A percentile compares a stretch with the other conserved stretches of the same genome.
Evolutionary conservation across 2,329 filamentous ascomycete species (phyloP).

Genomic region (Aaosphaeria arxii): DNA sequence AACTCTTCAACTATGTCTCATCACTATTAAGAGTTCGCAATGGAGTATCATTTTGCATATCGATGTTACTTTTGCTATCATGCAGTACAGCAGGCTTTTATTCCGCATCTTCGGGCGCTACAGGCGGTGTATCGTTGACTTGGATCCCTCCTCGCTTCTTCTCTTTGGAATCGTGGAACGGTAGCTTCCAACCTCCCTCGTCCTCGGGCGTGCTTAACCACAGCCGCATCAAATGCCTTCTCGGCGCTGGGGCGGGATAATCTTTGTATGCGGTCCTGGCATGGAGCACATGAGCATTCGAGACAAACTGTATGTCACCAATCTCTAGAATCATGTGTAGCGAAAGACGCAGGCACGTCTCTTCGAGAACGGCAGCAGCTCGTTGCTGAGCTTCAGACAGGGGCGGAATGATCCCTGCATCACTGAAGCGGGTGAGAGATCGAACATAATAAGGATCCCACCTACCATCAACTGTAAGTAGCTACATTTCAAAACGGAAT

Average conservation of each 20-base stretch:
- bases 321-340: conserved; percentile 85
- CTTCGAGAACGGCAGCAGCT: conserved; percentile 69
- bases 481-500: not conserved
- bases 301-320: conserved; percentile 84
- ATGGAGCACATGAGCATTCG: conserved; percentile 77
- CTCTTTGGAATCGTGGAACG: conserved; percentile 76
- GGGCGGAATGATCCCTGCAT: conserved; percentile 68
- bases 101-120: conserved; percentile 74
- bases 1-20: too few species aligned
- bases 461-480: conserved; percentile 25
- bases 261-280: conserved; percentile 78
- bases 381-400: conserved; percentile 67
- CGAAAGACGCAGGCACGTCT: conserved; percentile 68
- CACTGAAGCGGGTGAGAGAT: conserved; percentile 71
- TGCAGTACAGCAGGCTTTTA: conserved; percentile 38
- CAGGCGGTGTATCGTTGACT: conserved; percentile 75
- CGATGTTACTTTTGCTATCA: too few species aligned
- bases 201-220: conserved; percentile 80
- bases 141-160: conserved; percentile 89
- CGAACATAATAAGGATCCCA: conserved; percentile 89
- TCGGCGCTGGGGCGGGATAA: conserved; percentile 63
- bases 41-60: too few species aligned
- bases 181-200: conserved; percentile 82
- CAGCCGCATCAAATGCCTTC: conserved; percentile 76
- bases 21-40: too few species aligned